phyloP scores from a whole-genome alignment of 768 basidiomycete species.

The Pleurotus giganteus region DNA sequence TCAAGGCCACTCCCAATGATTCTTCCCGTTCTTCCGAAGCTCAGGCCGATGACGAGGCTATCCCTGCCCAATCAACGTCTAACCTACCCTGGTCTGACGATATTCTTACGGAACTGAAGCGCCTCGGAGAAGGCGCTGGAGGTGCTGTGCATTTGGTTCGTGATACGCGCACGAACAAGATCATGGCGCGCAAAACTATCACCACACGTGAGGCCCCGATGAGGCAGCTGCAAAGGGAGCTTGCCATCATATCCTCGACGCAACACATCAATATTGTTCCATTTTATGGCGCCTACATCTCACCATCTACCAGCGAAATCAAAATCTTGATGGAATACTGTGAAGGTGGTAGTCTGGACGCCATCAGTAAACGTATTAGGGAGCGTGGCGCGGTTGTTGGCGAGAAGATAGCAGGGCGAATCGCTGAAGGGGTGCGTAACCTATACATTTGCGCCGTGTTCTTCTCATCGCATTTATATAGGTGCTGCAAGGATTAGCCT shows the following conservation, averaged over 20 bases:
- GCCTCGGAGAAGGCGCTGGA: slow-evolving; percentile 93
- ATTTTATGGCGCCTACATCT: slow-evolving; percentile 92
- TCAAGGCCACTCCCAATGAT: slow-evolving; percentile 21
- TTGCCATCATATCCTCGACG: slow-evolving; percentile 84
- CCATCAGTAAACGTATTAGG: slow-evolving; percentile 81
- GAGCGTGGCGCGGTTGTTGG: slow-evolving; percentile 76
- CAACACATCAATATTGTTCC: slow-evolving; percentile 84
- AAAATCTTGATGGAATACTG: slow-evolving; percentile 93
- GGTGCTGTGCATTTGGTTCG: slow-evolving; percentile 94
- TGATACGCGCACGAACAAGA: slow-evolving; percentile 72
- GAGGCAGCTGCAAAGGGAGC: slow-evolving; percentile 90
- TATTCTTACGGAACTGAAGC: slow-evolving; percentile 68
- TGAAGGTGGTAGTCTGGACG: slow-evolving; percentile 88
- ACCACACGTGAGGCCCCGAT: slow-evolving; percentile 87
- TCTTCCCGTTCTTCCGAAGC: slow-evolving; percentile 4
- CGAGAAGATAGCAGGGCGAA: slow-evolving; percentile 85
- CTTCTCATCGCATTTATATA: slow-evolving; percentile 26
- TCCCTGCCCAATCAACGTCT: slow-evolving; percentile 17
- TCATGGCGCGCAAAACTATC: slow-evolving; percentile 95
- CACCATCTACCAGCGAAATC: slow-evolving; percentile 85
- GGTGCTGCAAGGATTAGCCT: slow-evolving; percentile 90
- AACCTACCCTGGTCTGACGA: slow-evolving; percentile 61
- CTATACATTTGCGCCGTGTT: slow-evolving; percentile 4
- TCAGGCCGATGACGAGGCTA: slow-evolving; percentile 21
- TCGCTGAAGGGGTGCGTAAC: slow-evolving; percentile 83